A percentile compares a stretch with the other conserved stretches of the same genome.
Conservation (phyloP, 441 rosid genomes). For the Euphorbia corollata region DNA sequence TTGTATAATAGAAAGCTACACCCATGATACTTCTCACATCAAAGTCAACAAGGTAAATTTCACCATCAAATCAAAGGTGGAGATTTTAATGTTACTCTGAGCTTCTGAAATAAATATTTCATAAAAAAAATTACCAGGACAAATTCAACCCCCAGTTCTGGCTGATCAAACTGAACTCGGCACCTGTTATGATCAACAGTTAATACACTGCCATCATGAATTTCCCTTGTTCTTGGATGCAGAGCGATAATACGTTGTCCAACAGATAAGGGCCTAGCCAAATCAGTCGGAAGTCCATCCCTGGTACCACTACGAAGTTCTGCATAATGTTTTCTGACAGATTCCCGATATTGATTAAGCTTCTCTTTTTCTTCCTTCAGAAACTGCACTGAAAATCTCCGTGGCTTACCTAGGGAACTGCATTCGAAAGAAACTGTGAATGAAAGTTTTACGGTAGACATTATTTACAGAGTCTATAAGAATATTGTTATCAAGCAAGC, state of each 20-base stretch:
- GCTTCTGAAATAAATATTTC: conserved; percentile 10
- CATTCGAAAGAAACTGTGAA: conserved; percentile 20
- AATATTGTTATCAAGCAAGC: background rate
- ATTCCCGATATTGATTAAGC: conserved; percentile 81
- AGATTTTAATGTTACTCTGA: background rate
- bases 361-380: conserved; percentile 76
- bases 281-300: conserved; percentile 94
- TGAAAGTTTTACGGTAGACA: conserved; percentile 14
- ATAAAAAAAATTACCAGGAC: conserved; percentile 56
- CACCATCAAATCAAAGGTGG: background rate
- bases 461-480: conserved; percentile 8
- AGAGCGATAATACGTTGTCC: conserved; percentile 85
- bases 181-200: conserved; percentile 79
- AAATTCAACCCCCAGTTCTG: conserved; percentile 84
- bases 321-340: conserved; percentile 78
- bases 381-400: conserved; percentile 89
- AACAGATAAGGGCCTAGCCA: conserved; percentile 83
- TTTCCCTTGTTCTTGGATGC: conserved; percentile 87
- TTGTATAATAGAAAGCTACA: no score
- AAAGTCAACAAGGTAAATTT: background rate
- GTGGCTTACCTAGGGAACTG: conserved; percentile 99
- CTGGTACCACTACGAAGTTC: conserved; percentile 70
- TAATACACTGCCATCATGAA: conserved; percentile 85
- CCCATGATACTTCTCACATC: no score
- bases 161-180: conserved; percentile 74